Evolutionary conservation across 139 green algal species (phyloP), one percentile per base, ranked within the genome.

Genomic region (Chlorella sp.): DNA sequence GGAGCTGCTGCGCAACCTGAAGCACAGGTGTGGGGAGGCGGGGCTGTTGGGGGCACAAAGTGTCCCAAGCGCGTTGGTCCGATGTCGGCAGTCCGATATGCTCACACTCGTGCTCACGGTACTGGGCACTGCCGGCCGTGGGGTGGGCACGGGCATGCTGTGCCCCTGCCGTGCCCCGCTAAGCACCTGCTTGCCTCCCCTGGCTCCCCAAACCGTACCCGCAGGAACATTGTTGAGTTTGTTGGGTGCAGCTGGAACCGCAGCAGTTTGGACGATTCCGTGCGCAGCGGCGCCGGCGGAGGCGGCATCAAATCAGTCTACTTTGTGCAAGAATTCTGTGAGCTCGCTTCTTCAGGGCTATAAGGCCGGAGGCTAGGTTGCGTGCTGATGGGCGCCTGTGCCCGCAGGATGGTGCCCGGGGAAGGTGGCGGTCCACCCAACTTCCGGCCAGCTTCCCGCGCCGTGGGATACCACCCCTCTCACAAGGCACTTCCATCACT

Each of bases 1-100:
- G 28, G 95, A 95, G 80, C 89, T 96, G 66, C 87, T 97, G 42
- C 91, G 94, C 68, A 96, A 96, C 85, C 83, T 97, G 40, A 66
- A 87, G 24, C 95, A 97, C 92, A 84, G 57, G 78, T 91, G 21
- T 15, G 78, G 37, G 16, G 48, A 5, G 48, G 48, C 7, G 5
- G 48, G 48, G 48, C 7, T 57, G 68, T 11, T 24, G 60, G 60
- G 60, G 15, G 60, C 60, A 68, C 15, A 18, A 14, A 24, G 15
- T 68, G 60, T 18, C 60, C 60, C 60, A 18, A 18, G 15, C 18
- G 60, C 60, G 60, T 68, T n/a, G n/a, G n/a, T n/a, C n/a, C n/a
- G n/a, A n/a, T n/a, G n/a, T n/a, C n/a, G n/a, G n/a, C n/a, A n/a
- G n/a, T n/a, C n/a, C n/a, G n/a, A n/a, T n/a, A n/a, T n/a, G n/a